A percentile compares a stretch with the other conserved stretches of the same genome.
Conservation (phyloP, 2,329 filamentous ascomycete species). For the Cladosporium halotolerans region DNA sequence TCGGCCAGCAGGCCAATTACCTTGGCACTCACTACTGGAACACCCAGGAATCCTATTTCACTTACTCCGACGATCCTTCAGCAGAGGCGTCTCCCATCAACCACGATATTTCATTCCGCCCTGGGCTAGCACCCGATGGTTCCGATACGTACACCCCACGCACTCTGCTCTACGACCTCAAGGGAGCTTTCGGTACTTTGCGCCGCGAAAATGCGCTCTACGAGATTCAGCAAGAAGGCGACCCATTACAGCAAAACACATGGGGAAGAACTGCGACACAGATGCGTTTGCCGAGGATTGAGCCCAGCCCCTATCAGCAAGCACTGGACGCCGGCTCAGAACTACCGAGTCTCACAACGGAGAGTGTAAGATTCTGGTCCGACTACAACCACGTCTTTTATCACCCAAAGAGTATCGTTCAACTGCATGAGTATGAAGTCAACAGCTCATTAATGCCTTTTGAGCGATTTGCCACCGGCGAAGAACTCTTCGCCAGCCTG, state of each 20-base stretch:
- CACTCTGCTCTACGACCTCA: conserved; percentile 89
- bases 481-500: conserved; percentile 58
- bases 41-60: conserved; percentile 95
- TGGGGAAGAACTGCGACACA: conserved; percentile 62
- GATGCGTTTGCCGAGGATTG: conserved; percentile 62
- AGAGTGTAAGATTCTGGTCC: conserved; percentile 88
- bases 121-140: conserved; percentile 75
- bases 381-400: conserved; percentile 92
- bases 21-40: conserved; percentile 98
- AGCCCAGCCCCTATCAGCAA: conserved; percentile 68
- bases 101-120: conserved; percentile 82
- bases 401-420: conserved; percentile 80
- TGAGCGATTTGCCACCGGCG: conserved; percentile 66
- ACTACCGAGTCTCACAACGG: conserved; percentile 58
- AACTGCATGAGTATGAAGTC: conserved; percentile 80
- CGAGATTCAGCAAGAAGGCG: conserved; percentile 48
- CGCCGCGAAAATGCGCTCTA: conserved; percentile 86
- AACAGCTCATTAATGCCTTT: conserved; percentile 76
- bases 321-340: conserved; percentile 66
- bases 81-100: conserved; percentile 60
- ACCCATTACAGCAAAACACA: conserved; percentile 32
- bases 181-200: conserved; percentile 84
- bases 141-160: conserved; percentile 87
- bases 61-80: conserved; percentile 54
- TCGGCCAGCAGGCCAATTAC: conserved; percentile 90